Percentiles rank a stretch among this genome's conserved stretches.
phyloP scores from a whole-genome alignment of 441 rosid genomes.

The Hura crepitans region DNA sequence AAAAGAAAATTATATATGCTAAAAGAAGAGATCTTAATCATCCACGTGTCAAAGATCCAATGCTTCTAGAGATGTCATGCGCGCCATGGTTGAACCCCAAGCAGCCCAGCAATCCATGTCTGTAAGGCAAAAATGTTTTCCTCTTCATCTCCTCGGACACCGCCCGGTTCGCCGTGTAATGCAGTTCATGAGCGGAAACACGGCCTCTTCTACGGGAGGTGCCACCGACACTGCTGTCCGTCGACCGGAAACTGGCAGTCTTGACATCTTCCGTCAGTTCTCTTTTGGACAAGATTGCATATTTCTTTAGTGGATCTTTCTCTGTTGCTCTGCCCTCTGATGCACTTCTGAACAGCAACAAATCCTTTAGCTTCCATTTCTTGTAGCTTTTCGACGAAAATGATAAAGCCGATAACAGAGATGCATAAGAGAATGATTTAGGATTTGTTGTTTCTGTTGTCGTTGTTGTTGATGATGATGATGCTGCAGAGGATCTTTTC shows the following conservation, averaged over 20 bases:
- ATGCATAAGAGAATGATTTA: conserved; percentile 32
- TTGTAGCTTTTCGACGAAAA: conserved; percentile 43
- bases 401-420: conserved; percentile 56
- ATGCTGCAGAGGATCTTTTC: background rate
- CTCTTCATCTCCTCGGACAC: conserved; percentile 79
- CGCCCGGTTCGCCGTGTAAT: conserved; percentile 75
- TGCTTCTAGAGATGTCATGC: conserved; percentile 56
- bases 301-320: conserved; percentile 48
- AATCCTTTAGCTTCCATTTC: conserved; percentile 80
- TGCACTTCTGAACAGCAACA: conserved; percentile 72
- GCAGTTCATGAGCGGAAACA: conserved; percentile 79
- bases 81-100: conserved; percentile 60
- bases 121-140: conserved; percentile 85
- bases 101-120: conserved; percentile 78
- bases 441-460: conserved; percentile 27
- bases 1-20: conserved; percentile 7
- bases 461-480: conserved; percentile 3
- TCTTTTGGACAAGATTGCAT: conserved; percentile 40
- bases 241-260: conserved; percentile 58
- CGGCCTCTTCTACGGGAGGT: conserved; percentile 42
- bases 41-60: conserved; percentile 69
- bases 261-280: conserved; percentile 42
- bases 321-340: conserved; percentile 77
- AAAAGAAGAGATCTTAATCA: conserved; percentile 25
- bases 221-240: conserved; percentile 47